These are phyloP conservation scores for Gigaspora rosea DNA, from an alignment of 192 early-diverging fungal species.

Conservation along the genomic window DNA sequence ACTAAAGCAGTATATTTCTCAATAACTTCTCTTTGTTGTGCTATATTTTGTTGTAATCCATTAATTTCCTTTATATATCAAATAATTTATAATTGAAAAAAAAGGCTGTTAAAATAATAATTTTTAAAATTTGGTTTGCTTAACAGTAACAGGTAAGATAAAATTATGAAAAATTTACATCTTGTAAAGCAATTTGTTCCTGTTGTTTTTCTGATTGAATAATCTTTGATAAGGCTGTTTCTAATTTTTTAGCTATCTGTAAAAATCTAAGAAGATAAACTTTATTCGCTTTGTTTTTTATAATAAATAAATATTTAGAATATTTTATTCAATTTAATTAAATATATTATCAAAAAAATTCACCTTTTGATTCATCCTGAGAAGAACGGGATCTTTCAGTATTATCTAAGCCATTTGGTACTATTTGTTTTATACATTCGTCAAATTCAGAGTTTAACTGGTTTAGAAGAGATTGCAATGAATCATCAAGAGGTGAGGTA, in stretches of 20 bases:
- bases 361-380: not conserved
- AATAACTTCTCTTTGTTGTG: constrained; percentile 15
- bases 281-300: not conserved
- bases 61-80: not conserved
- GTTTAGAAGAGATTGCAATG: not conserved
- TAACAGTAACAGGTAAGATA: no score
- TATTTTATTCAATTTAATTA: not conserved
- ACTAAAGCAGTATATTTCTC: constrained; percentile 12
- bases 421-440: not conserved
- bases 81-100: not conserved
- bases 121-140: not conserved
- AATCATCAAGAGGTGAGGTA: no score
- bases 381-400: not conserved
- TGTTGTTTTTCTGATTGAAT: not conserved
- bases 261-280: not conserved
- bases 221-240: not conserved
- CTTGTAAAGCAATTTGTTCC: not conserved
- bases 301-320: not conserved
- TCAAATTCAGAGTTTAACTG: not conserved
- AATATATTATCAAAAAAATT: not conserved
- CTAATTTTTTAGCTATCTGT: constrained; percentile 3
- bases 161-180: not conserved
- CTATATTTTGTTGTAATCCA: not conserved
- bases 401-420: not conserved
- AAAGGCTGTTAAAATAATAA: not conserved